Conservation (phyloP, 805 yeast genomes). For the Pichia scutulata region DNA sequence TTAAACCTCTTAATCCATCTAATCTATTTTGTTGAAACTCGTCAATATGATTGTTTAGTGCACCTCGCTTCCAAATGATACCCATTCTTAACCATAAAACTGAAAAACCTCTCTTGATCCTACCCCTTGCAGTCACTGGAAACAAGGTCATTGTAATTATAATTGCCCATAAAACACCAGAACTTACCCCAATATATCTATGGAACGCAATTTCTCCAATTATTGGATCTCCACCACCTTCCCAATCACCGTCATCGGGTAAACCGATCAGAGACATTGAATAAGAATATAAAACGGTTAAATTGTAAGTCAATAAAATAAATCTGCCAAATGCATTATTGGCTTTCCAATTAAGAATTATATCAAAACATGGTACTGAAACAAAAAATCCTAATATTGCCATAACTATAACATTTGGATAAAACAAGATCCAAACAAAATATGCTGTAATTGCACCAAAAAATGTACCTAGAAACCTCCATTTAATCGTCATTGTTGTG, state of each 20-base stretch:
- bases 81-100: slow-evolving; percentile 76
- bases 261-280: slow-evolving; percentile 41
- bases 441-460: slow-evolving; percentile 62
- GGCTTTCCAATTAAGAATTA: slow-evolving; percentile 60
- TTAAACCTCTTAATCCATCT: slow-evolving; percentile 38
- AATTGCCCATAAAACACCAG: slow-evolving; percentile 75
- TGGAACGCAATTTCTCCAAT: slow-evolving; percentile 72
- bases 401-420: slow-evolving; percentile 47
- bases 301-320: slow-evolving; percentile 65
- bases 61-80: slow-evolving; percentile 71
- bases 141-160: slow-evolving; percentile 55
- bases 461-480: slow-evolving; percentile 69
- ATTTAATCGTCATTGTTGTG: slow-evolving; percentile 67
- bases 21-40: slow-evolving; percentile 22
- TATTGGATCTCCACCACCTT: slow-evolving; percentile 64
- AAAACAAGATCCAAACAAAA: slow-evolving; percentile 48
- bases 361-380: slow-evolving; percentile 41
- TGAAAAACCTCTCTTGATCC: slow-evolving; percentile 58
- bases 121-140: slow-evolving; percentile 69
- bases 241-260: slow-evolving; percentile 51
- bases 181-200: slow-evolving; percentile 61
- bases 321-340: slow-evolving; percentile 63
- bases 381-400: slow-evolving; percentile 41
- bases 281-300: slow-evolving; percentile 71
- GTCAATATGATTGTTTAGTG: slow-evolving; percentile 40